A percentile compares a stretch with the other conserved stretches of the same genome.
These are phyloP conservation scores for Cokeromyces recurvatus DNA, from an alignment of 371 early-diverging fungal species.

Conservation along the genomic window DNA sequence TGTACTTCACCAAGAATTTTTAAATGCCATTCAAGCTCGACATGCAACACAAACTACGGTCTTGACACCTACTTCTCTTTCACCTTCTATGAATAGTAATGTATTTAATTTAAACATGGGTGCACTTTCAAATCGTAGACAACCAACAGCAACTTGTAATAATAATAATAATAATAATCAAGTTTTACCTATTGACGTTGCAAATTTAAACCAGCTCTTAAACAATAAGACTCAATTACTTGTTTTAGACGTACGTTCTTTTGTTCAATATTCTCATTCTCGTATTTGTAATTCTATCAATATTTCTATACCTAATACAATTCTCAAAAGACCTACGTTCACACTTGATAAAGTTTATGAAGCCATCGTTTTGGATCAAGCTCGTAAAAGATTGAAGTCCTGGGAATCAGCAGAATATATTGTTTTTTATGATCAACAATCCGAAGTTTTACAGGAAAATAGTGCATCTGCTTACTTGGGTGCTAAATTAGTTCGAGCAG, in stretches of 20 bases:
- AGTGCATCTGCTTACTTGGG: slow-evolving; percentile 41
- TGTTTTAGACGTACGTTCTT: slow-evolving; percentile 53
- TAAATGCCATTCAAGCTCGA: slow-evolving; percentile 44
- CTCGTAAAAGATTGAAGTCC: slow-evolving; percentile 28
- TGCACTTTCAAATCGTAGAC: slow-evolving; percentile 19
- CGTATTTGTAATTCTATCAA: slow-evolving; percentile 46
- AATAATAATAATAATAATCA: background rate
- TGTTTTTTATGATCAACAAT: slow-evolving; percentile 53
- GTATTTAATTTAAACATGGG: slow-evolving; percentile 12
- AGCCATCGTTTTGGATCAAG: slow-evolving; percentile 44
- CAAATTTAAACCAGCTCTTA: slow-evolving; percentile 3
- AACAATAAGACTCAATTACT: slow-evolving; percentile 5
- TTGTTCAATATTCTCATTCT: slow-evolving; percentile 41
- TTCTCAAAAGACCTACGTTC: slow-evolving; percentile 56
- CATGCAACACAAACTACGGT: slow-evolving; percentile 37
- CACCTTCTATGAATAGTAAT: background rate
- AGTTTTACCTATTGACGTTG: slow-evolving; percentile 5
- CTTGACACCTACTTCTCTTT: slow-evolving; percentile 6
- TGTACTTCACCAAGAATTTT: slow-evolving; percentile 40
- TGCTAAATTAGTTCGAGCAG: slow-evolving; percentile 27
- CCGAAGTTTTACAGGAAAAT: slow-evolving; percentile 34
- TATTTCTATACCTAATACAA: slow-evolving; percentile 56
- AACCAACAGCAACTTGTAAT: slow-evolving; percentile 2
- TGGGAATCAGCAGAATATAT: slow-evolving; percentile 48
- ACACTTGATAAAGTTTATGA: slow-evolving; percentile 53